A percentile compares a stretch with the other conserved stretches of the same genome.
Conservation (phyloP, 768 basidiomycete species). For the Lepiota subincarnata region DNA sequence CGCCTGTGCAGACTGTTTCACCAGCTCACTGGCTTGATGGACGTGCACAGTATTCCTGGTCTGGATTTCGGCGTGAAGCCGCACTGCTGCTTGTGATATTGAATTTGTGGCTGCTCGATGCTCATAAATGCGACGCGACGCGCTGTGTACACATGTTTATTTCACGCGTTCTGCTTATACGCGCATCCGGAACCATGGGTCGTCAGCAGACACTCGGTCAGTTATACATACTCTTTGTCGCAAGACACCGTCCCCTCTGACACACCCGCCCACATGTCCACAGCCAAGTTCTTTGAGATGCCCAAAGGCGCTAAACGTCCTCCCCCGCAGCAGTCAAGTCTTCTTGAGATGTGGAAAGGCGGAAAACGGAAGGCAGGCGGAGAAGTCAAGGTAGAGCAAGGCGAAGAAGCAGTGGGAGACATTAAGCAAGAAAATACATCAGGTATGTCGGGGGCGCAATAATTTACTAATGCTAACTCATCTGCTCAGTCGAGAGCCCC, state of each 20-base stretch:
- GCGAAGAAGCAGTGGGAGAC: constrained; percentile 17
- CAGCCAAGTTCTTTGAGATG: constrained; percentile 79
- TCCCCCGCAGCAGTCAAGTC: constrained; percentile 74
- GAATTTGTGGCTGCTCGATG: background rate
- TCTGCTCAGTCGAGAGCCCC: constrained; percentile 30
- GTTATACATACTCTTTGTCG: constrained; percentile 11
- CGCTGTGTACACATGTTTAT: constrained; percentile 45
- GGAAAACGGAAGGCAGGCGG: constrained; percentile 33
- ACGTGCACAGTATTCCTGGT: no score
- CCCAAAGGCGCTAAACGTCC: constrained; percentile 59
- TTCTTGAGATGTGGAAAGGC: constrained; percentile 67
- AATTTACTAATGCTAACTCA: background rate
- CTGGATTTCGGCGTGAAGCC: no score
- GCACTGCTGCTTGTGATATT: no score
- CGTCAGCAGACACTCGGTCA: constrained; percentile 73
- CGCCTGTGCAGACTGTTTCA: no score
- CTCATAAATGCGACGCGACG: constrained; percentile 26
- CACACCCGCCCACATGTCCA: constrained; percentile 1
- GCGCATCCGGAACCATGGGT: constrained; percentile 41
- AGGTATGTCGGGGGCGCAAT: background rate
- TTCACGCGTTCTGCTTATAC: constrained; percentile 31
- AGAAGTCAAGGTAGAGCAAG: constrained; percentile 18
- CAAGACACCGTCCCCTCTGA: background rate
- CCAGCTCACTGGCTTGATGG: no score
- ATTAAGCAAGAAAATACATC: constrained; percentile 20